Percentiles rank a stretch among this genome's conserved stretches.
Conservation (phyloP, 2,329 filamentous ascomycete species). For the Diaporthe sp. region DNA sequence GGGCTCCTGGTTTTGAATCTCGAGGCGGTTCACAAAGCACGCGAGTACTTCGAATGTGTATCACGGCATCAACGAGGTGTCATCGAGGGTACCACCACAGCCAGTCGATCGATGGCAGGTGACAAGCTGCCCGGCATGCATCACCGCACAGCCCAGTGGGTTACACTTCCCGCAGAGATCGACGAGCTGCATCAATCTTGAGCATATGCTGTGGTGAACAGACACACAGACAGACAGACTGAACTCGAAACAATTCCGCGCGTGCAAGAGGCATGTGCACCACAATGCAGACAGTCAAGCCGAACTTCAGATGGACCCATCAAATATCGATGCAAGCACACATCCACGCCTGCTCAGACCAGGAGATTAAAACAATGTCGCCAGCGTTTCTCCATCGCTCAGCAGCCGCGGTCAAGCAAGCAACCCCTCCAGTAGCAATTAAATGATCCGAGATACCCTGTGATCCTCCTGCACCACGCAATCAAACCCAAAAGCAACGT, state of each 20-base stretch:
- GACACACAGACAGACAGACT: background rate
- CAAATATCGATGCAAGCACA: background rate
- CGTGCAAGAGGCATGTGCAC: background rate
- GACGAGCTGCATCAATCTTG: constrained; percentile 16
- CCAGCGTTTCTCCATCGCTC: constrained; percentile 17
- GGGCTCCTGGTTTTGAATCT: constrained; percentile 27
- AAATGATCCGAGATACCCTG: constrained; percentile 25
- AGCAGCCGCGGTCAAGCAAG: constrained; percentile 12
- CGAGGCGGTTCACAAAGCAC: background rate
- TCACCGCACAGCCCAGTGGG: background rate
- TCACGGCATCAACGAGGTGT: background rate
- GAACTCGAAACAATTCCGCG: background rate
- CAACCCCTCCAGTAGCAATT: constrained; percentile 10
- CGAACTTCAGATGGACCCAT: background rate
- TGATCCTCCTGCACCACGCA: constrained; percentile 30
- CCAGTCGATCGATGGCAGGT: constrained; percentile 17
- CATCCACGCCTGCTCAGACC: background rate
- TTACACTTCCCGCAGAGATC: constrained; percentile 18
- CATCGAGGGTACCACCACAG: background rate
- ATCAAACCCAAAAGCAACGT: constrained; percentile 19
- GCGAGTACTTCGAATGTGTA: background rate
- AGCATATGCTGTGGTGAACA: background rate
- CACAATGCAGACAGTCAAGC: too few species aligned
- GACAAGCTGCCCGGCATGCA: background rate
- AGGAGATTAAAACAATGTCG: constrained; percentile 30